A percentile compares a stretch with the other conserved stretches of the same genome.
Conservation (phyloP, 345 rosid species). For the Brassica juncea region DNA sequence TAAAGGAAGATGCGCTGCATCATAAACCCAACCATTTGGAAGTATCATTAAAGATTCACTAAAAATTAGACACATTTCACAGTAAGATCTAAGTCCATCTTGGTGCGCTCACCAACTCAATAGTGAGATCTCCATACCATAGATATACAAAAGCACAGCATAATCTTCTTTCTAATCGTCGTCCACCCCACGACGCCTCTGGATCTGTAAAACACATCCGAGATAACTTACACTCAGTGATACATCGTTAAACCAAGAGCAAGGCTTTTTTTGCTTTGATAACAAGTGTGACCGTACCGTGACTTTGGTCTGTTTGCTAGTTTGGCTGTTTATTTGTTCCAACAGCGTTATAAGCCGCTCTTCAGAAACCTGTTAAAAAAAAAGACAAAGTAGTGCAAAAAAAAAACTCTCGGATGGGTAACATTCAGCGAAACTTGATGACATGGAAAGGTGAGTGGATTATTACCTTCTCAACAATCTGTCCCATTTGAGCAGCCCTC, state of each 20-base stretch:
- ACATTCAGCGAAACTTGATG: not conserved
- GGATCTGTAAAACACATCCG: slow-evolving; percentile 57
- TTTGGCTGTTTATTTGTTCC: slow-evolving; percentile 93
- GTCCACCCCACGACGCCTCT: slow-evolving; percentile 88
- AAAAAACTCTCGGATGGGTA: slow-evolving; percentile 4
- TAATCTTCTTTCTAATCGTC: slow-evolving; percentile 56
- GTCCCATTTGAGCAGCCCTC: slow-evolving; percentile 91
- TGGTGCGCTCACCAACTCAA: slow-evolving; percentile 7
- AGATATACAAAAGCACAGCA: slow-evolving; percentile 3
- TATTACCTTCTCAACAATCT: slow-evolving; percentile 85
- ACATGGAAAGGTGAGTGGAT: not conserved
- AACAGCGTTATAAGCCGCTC: slow-evolving; percentile 83
- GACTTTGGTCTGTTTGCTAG: slow-evolving; percentile 87
- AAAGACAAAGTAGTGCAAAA: not conserved
- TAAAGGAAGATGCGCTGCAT: no score
- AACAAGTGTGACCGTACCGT: slow-evolving; percentile 51
- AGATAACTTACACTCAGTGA: not conserved
- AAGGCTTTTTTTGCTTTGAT: not conserved
- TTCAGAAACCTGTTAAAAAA: slow-evolving; percentile 68
- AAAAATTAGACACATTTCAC: slow-evolving; percentile 25
- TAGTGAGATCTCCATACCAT: not conserved
- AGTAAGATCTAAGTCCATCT: slow-evolving; percentile 2
- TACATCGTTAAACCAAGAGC: not conserved
- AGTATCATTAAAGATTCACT: slow-evolving; percentile 29
- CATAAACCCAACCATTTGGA: slow-evolving; percentile 12